Evolutionary conservation across 192 early-diverging fungal genomes (phyloP).

Genomic region (Rhizophagus sp.): DNA sequence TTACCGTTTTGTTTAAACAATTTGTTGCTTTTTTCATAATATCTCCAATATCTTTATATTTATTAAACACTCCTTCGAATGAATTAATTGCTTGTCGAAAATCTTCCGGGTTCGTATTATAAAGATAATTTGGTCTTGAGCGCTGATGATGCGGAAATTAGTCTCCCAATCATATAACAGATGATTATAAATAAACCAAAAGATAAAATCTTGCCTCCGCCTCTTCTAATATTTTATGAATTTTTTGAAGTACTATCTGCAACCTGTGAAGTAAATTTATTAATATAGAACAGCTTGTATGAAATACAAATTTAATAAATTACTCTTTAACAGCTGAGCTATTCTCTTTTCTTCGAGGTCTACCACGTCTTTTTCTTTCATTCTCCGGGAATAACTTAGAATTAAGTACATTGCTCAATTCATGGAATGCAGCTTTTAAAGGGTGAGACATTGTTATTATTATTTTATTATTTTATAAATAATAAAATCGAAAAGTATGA

Average conservation of each 20-base stretch:
- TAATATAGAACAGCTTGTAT: not conserved
- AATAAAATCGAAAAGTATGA: not conserved
- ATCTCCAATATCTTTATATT: constrained; percentile 1
- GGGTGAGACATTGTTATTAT: not conserved
- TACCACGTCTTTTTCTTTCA: constrained; percentile 15
- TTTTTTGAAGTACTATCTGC: constrained; percentile 15
- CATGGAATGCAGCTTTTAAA: constrained; percentile 2
- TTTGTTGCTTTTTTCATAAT: not conserved
- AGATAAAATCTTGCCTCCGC: not conserved
- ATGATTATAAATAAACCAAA: no score
- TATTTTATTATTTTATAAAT: no score
- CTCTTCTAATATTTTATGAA: constrained; percentile 16
- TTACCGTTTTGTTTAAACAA: not conserved
- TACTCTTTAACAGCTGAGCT: not conserved
- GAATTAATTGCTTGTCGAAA: not conserved
- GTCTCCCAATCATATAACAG: not conserved
- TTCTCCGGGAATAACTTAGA: not conserved
- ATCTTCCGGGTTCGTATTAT: not conserved
- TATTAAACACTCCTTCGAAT: not conserved
- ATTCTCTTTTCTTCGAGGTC: constrained; percentile 25
- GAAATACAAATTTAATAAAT: not conserved
- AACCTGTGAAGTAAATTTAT: not conserved
- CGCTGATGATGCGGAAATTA: not conserved
- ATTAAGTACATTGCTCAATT: not conserved
- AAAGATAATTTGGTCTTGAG: not conserved